Base-by-base conservation (phyloP, 208 protist species). In the Crithidia thermophila region DNA sequence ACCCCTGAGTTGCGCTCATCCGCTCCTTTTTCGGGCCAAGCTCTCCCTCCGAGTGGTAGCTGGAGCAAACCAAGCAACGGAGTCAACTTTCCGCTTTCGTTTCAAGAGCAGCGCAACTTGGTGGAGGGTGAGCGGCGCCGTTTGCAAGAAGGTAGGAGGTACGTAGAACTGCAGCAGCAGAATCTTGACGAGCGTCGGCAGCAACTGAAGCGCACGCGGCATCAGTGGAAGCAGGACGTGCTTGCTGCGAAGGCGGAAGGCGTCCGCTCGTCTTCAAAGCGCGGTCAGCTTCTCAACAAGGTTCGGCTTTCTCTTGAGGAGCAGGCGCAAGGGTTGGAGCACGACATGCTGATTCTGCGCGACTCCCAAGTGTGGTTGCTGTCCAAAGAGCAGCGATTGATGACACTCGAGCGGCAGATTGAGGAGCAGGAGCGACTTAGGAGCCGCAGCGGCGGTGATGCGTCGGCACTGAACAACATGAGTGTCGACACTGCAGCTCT, bases 211-310 rank as follows among this genome's bases (percentile, higher is more conserved):
- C 56, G 62, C 11, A 80, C 77, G 21, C 78, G 82, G 28, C 81
- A 85, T 55, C 81, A 90, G 43, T 94, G 89, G 87, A 94, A 94
- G 53, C 78, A 88, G 33, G 84, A 92, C 66, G 85, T 94, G 9
- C 69, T 92, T 21, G 58, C 58, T 30, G 89, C 89, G 27, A 94
- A 94, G 56, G 34, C 71, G 34, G 84, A 90, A 58, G 89, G 87
- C 6, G 73, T 94, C 31, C 72, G 82, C 14, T 82, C 89, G 25
- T 88, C 84, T 18, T 94, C 89, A 9, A 79, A 84, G 66, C 60
- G 79, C 40, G 89, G 89, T 14, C 81, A 87, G 60, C 45, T 88
- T 7, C 71, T 94, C 14, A 91, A 88, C 43, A 79, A 81, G 42
- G 58, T 87, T 45, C 83, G 84, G 25, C 28, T 88, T 45, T 50